Percentiles rank a stretch among this genome's conserved stretches.
Conservation (phyloP, 2,329 filamentous ascomycete species). For the Paradendryphiella salina region DNA sequence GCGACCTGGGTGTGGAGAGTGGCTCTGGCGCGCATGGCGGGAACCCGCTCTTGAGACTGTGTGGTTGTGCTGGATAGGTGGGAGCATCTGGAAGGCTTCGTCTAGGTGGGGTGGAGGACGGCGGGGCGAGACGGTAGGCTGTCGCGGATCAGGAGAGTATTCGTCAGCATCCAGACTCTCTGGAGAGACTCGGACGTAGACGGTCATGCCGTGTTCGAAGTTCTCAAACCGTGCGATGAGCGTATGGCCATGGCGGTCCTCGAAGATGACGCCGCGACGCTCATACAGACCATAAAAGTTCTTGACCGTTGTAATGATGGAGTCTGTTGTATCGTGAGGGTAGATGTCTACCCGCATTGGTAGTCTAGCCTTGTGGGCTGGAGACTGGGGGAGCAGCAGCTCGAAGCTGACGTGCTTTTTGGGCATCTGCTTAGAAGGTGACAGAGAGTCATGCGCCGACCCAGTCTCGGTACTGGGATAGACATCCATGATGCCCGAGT, state of each 20-base stretch:
- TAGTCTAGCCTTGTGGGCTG: conserved; percentile 71
- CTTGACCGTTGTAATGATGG: conserved; percentile 96
- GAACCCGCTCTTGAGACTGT: conserved; percentile 70
- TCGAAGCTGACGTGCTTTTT: conserved; percentile 79
- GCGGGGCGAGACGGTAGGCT: conserved; percentile 52
- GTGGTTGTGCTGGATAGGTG: conserved; percentile 63
- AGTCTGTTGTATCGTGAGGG: conserved; percentile 94
- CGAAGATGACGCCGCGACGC: conserved; percentile 84
- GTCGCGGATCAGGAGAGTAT: conserved; percentile 54
- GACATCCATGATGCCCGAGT: conserved; percentile 39
- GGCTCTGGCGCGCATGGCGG: conserved; percentile 71
- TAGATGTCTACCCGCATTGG: conserved; percentile 91
- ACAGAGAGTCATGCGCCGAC: conserved; percentile 40
- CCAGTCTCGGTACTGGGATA: conserved; percentile 44
- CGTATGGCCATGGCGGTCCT: conserved; percentile 84
- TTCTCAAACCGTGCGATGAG: conserved; percentile 97
- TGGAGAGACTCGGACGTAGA: conserved; percentile 83
- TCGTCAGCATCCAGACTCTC: conserved; percentile 57
- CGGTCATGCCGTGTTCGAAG: conserved; percentile 86
- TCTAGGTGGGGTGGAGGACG: conserved; percentile 62
- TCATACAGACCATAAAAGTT: conserved; percentile 98
- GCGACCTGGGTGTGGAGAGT: conserved; percentile 69
- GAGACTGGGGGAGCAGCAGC: conserved; percentile 68
- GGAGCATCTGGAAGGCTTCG: conserved; percentile 66
- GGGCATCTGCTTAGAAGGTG: conserved; percentile 41